Base-by-base conservation (phyloP, 352 stramenopile species). In the Phytophthora multivora region DNA sequence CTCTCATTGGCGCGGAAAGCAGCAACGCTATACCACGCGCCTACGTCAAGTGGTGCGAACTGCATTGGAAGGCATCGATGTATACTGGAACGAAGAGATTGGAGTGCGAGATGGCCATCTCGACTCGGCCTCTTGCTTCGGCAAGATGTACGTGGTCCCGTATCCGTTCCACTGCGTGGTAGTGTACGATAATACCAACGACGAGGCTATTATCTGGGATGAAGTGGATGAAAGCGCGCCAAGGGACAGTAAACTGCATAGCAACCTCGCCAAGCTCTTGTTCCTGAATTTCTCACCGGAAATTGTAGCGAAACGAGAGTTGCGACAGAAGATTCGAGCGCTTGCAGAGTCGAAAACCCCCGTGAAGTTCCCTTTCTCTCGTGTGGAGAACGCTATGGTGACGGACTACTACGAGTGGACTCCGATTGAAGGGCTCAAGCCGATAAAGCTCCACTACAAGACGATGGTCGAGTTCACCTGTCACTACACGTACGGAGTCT, bases 81-180 rank as follows among this genome's bases (percentile, higher is more conserved):
- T 82, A 35, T 83, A 69, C 54, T 83, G 62, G 66, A 63, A 72
- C 18, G 63, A 79, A 45, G 25, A 57, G 2, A 62, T 39, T 0
- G 73, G 67, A 2, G 53, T 63, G 16, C 52, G 59, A 0, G 71
- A 86, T 18, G 67, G 76, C 6, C 62, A 73, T 28, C 39, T 78
- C 1, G 69, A 82, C 59, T 79, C 71, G 0, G 42, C 51, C 25
- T 76, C 62, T 13, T 69, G 42, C 55, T 83, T 83, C 30, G 73
- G 68, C 2, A 82, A 83, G 48, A 69, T 82, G 71, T 79, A 77
- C 38, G 59, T 83, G 35, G 54, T 59, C 7, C 66, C 73, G n/a
- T 85, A 83, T 36, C 76, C 76, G 13, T 85, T 83, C 54, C 63
- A 80, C 43, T 80, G 71, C 41, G 68, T 80, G 5, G 57, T 85